A percentile compares a stretch with the other conserved stretches of the same genome.
Evolutionary conservation across 768 basidiomycete species (phyloP).

Genomic region (Tulasnella sp.): DNA sequence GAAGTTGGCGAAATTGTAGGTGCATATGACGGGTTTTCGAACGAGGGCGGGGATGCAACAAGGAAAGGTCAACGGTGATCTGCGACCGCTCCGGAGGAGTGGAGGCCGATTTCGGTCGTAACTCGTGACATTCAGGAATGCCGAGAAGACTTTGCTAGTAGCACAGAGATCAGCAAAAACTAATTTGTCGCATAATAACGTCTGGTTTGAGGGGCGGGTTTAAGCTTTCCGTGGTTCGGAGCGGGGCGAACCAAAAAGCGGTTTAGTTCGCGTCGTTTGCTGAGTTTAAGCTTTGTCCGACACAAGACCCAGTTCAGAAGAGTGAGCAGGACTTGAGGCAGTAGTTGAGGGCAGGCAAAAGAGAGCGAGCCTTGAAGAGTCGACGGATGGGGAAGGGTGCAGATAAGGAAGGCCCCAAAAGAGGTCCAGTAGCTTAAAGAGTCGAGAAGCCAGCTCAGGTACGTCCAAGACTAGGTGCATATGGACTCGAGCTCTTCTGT

Average conservation of each 20-base stretch:
- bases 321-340: not conserved
- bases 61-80: no score
- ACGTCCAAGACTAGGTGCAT: not conserved
- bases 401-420: not conserved
- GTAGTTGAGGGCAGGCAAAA: no score
- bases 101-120: no score
- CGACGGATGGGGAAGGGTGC: not conserved
- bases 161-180: no score
- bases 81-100: no score
- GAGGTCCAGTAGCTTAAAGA: not conserved
- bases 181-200: no score
- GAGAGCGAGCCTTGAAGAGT: not conserved
- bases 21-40: not conserved
- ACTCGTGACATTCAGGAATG: no score
- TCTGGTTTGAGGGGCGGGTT: no score
- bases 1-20: not conserved
- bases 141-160: no score
- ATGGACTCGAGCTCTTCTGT: not conserved
- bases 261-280: no score
- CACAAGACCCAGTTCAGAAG: not conserved
- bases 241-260: no score
- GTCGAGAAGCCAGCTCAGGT: not conserved
- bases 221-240: no score
- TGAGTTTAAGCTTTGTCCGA: not conserved
- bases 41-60: not conserved